These are phyloP conservation scores for Heterobasidion annosum DNA, from an alignment of 1,284 basidiomycete species.

Conservation along the genomic window DNA sequence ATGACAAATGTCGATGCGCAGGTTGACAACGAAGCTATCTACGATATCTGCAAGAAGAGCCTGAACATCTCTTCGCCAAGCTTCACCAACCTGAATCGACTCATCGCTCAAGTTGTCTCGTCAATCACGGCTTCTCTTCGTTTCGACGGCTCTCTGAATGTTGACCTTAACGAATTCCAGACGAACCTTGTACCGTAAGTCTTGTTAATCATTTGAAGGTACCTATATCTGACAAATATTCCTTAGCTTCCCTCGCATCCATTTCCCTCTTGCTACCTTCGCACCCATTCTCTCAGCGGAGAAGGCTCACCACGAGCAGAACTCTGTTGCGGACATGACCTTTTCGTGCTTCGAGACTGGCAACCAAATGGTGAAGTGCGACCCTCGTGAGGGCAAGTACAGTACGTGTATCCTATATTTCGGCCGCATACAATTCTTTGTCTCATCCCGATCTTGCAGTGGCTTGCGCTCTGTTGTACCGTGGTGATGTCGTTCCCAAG, in stretches of 20 bases:
- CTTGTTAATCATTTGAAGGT: background rate
- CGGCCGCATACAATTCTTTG: background rate
- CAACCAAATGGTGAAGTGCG: constrained; percentile 88
- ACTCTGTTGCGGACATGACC: constrained; percentile 91
- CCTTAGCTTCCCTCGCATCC: constrained; percentile 64
- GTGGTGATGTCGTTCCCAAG: constrained; percentile 87
- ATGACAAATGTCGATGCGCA: constrained; percentile 15
- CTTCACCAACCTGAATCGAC: constrained; percentile 83
- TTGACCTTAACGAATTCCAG: constrained; percentile 82
- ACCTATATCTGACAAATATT: background rate
- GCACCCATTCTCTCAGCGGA: constrained; percentile 81
- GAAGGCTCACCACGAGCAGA: constrained; percentile 84
- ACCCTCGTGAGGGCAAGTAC: constrained; percentile 80
- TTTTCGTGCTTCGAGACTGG: constrained; percentile 90
- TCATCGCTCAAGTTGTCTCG: constrained; percentile 88
- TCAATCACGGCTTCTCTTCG: constrained; percentile 79
- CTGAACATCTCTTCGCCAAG: constrained; percentile 73
- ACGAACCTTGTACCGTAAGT: constrained; percentile 66
- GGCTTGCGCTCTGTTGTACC: constrained; percentile 73
- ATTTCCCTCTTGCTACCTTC: constrained; percentile 89
- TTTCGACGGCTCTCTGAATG: constrained; percentile 76
- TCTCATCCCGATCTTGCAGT: constrained; percentile 24
- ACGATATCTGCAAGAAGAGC: constrained; percentile 93
- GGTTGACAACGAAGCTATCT: constrained; percentile 92
- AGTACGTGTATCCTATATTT: constrained; percentile 36